Base-by-base conservation (phyloP, 805 yeast genomes). In the Wickerhamiella slavikovae region DNA sequence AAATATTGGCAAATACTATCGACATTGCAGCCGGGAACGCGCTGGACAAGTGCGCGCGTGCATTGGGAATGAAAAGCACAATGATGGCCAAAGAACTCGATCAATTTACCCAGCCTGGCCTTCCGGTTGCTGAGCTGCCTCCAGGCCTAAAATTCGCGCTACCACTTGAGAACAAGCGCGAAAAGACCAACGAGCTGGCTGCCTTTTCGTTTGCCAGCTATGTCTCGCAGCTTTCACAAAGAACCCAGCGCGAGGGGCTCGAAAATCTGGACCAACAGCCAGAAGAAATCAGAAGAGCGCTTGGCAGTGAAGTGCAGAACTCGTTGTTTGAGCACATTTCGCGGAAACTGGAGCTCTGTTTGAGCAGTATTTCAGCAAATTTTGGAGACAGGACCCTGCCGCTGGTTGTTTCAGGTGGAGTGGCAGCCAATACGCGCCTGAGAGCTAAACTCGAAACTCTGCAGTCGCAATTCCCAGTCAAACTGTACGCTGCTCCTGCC, bases 21-120 rank as follows among this genome's bases (percentile, higher is more conserved):
- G 98, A 83, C 45, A 76, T 80, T 17, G 95, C 98, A 0, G 75
- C 75, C 3, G 98, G 98, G 1, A 94, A 85, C 49, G 75, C 93
- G 0, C 50, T 89, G 15, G 98, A 89, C 49, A 85, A 85, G 51
- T 79, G 93, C 46, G 93, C 93, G 0, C 58, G 95, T 35, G 78
- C 68, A 38, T 42, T 89, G 27, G 95, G 94, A 0, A 46, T 89
- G 21, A 47, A 47, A 17, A 94, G 95, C 0, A 70, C 68, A 35
- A 77, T 82, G 80, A 62, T 83, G 25, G 98, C 94, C 1, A 74
- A 68, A 40, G 92, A 73, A 39, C 51, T 82, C 49, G 95, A 85
- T 40, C 37, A 34, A 9, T 68, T 66, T 38, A 61, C 71, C 24
- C 49, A 52, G 6, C 39, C 44, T 3, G 24, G 35, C 21, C 57